These are phyloP conservation scores for Cyberlindnera saturnus DNA, from an alignment of 805 yeast genomes.

Conservation along the genomic window DNA sequence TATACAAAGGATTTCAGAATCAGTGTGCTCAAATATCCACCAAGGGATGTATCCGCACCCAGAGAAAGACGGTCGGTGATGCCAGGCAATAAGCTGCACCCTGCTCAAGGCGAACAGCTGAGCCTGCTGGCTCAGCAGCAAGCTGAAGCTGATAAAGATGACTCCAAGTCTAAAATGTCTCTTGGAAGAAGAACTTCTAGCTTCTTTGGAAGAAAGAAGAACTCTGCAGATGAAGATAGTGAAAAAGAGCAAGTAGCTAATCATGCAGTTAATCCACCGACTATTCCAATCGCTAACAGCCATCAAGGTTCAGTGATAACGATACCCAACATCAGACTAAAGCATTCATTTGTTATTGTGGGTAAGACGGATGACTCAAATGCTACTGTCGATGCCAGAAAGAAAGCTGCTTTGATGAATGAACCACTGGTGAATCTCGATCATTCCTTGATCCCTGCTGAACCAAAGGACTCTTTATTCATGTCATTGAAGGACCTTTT, in stretches of 20 bases:
- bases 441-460: slow-evolving; percentile 49
- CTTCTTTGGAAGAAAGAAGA: slow-evolving; percentile 23
- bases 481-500: slow-evolving; percentile 78
- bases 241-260: background rate
- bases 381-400: slow-evolving; percentile 63
- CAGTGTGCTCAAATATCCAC: slow-evolving; percentile 44
- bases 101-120: slow-evolving; percentile 12
- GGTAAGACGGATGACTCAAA: slow-evolving; percentile 22
- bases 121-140: slow-evolving; percentile 2
- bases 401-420: slow-evolving; percentile 64
- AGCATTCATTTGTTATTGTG: slow-evolving; percentile 8
- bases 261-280: slow-evolving; percentile 1
- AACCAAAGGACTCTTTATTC: slow-evolving; percentile 43
- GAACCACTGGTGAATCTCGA: slow-evolving; percentile 88
- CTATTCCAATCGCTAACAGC: background rate
- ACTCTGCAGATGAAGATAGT: slow-evolving; percentile 9
- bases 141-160: slow-evolving; percentile 9
- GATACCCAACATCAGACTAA: slow-evolving; percentile 16
- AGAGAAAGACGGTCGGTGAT: slow-evolving; percentile 35
- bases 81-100: slow-evolving; percentile 36
- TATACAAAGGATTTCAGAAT: slow-evolving; percentile 65
- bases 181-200: slow-evolving; percentile 23
- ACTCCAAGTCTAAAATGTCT: slow-evolving; percentile 7
- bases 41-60: slow-evolving; percentile 21
- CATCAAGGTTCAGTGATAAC: slow-evolving; percentile 1